Conservation (phyloP, 1,139 yeast species). For the Meyerozyma carpophila region DNA sequence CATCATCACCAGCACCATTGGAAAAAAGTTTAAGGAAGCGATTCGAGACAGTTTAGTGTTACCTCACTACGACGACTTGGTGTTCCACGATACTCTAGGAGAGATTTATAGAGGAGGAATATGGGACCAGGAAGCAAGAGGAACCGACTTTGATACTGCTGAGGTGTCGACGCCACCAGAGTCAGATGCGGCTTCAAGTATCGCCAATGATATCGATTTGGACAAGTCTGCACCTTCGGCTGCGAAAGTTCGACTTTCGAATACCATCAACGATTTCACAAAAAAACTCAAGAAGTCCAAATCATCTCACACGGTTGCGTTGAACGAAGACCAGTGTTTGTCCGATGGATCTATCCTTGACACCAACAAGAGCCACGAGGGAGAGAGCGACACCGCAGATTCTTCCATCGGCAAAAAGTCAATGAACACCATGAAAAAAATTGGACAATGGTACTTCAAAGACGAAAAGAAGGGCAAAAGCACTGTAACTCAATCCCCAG, state of each 20-base stretch:
- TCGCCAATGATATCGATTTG: constrained; percentile 1
- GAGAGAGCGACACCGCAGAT: not conserved
- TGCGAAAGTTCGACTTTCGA: constrained; percentile 11
- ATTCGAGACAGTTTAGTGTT: constrained; percentile 72
- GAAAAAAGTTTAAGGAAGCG: constrained; percentile 73
- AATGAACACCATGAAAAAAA: constrained; percentile 44
- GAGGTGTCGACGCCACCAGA: constrained; percentile 1
- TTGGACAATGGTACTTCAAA: constrained; percentile 67
- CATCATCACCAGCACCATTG: constrained; percentile 75
- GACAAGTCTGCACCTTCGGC: constrained; percentile 2
- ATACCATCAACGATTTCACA: constrained; percentile 32
- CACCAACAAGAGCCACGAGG: not conserved
- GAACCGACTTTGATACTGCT: not conserved
- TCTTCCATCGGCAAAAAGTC: constrained; percentile 3
- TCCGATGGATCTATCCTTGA: constrained; percentile 24
- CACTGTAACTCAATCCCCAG: constrained; percentile 44
- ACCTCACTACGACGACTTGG: constrained; percentile 86
- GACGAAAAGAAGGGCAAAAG: constrained; percentile 26
- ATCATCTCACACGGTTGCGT: constrained; percentile 21
- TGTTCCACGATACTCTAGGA: constrained; percentile 56
- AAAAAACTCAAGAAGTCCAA: constrained; percentile 27
- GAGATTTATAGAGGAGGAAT: constrained; percentile 89
- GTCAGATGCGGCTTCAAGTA: constrained; percentile 6
- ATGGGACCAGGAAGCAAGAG: constrained; percentile 54
- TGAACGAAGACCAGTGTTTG: constrained; percentile 22